Conservation (phyloP, 2,329 filamentous ascomycete genomes). For the Aspergillus phoenicis region DNA sequence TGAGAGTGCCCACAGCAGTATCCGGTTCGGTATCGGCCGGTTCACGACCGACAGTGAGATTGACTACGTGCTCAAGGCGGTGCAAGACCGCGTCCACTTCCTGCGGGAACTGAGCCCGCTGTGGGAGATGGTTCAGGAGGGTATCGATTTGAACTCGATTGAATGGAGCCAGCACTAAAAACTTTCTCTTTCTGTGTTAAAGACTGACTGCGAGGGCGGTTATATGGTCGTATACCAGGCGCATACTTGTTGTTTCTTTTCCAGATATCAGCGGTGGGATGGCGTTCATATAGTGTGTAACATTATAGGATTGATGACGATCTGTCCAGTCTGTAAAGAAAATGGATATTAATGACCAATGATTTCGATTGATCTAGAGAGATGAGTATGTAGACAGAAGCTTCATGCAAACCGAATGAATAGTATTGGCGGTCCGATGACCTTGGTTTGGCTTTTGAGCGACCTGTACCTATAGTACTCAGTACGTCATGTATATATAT, state of each 20-base stretch:
- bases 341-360: constrained; percentile 16
- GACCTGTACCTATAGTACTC: no score
- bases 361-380: background rate
- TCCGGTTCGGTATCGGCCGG: constrained; percentile 93
- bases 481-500: no score
- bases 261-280: constrained; percentile 21
- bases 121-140: constrained; percentile 98
- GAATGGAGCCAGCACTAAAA: constrained; percentile 87
- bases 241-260: constrained; percentile 19
- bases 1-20: constrained; percentile 96
- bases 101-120: constrained; percentile 90
- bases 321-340: constrained; percentile 24
- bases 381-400: no score
- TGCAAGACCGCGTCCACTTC: constrained; percentile 86
- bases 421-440: no score
- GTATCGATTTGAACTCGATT: constrained; percentile 91
- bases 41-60: constrained; percentile 96
- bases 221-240: constrained; percentile 11
- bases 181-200: constrained; percentile 18
- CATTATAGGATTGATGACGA: constrained; percentile 21
- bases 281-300: constrained; percentile 32
- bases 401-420: no score
- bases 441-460: no score
- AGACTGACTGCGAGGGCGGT: constrained; percentile 4
- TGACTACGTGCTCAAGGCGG: constrained; percentile 95